Percentiles rank a stretch among this genome's conserved stretches.
Evolutionary conservation across 2,329 filamentous ascomycete genomes (phyloP).

Genomic region (Trichoderma gracile): DNA sequence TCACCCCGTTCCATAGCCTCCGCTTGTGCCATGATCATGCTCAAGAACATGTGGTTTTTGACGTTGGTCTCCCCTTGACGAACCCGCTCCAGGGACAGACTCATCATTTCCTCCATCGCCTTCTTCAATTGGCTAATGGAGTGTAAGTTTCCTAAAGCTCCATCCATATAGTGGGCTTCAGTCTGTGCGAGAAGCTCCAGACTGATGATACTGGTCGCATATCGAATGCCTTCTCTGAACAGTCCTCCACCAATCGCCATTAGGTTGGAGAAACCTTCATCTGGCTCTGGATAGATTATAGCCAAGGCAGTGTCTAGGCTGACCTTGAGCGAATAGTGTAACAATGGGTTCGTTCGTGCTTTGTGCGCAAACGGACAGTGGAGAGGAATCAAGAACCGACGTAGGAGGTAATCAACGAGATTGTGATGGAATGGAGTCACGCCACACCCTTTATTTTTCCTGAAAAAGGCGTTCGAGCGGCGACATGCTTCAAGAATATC

Average conservation of each 20-base stretch:
- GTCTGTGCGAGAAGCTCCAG: background rate
- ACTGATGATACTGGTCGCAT: background rate
- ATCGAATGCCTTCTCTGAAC: slow-evolving; percentile 1
- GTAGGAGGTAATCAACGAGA: background rate
- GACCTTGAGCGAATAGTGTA: slow-evolving; percentile 8
- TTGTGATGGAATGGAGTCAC: background rate
- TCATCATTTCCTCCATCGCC: background rate
- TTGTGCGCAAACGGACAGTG: slow-evolving; percentile 4
- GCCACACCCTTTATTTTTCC: background rate
- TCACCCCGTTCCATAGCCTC: background rate
- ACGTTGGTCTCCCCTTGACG: background rate
- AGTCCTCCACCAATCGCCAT: background rate
- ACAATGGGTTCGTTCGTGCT: background rate
- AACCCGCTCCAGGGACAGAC: background rate
- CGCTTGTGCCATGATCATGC: background rate
- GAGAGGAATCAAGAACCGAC: background rate
- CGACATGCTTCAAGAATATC: background rate
- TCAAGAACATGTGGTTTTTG: slow-evolving; percentile 1
- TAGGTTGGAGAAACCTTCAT: slow-evolving; percentile 3
- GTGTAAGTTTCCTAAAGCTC: background rate
- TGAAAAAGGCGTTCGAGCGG: background rate
- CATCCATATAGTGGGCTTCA: background rate
- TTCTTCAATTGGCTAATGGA: background rate
- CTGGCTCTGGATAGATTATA: background rate
- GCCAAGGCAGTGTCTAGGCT: background rate